Conservation (phyloP, 345 rosid species). For the Gossypium bickii region DNA sequence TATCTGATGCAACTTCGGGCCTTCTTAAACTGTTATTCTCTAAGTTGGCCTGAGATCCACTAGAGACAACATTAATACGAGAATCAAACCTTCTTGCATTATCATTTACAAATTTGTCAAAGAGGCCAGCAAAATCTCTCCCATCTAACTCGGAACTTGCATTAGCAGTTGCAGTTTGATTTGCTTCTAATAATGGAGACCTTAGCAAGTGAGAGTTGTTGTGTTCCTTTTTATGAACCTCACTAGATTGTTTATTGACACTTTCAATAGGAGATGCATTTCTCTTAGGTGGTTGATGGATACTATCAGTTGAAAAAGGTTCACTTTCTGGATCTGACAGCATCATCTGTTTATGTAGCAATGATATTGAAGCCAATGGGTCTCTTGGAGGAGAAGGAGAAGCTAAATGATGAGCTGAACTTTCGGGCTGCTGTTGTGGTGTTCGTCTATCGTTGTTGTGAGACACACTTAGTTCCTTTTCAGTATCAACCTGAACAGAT, state of each 20-base stretch:
- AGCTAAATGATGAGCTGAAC: constrained; percentile 23
- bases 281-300: constrained; percentile 29
- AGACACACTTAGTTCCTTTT: constrained; percentile 24
- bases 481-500: constrained; percentile 33
- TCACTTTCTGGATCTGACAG: constrained; percentile 29
- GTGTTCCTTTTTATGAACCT: constrained; percentile 33
- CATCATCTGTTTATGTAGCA: constrained; percentile 30
- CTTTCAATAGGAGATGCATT: constrained; percentile 22
- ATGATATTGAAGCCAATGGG: constrained; percentile 39
- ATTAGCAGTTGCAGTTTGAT: constrained; percentile 23
- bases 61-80: constrained; percentile 23
- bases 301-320: constrained; percentile 45
- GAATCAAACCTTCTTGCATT: constrained; percentile 23
- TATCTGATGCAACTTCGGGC: constrained; percentile 26
- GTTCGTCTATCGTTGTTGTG: constrained; percentile 17
- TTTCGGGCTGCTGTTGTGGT: constrained; percentile 15
- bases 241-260: constrained; percentile 25
- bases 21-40: constrained; percentile 21
- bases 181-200: constrained; percentile 29
- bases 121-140: constrained; percentile 26
- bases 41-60: constrained; percentile 24
- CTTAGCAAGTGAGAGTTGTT: constrained; percentile 20
- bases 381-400: constrained; percentile 49
- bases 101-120: constrained; percentile 25
- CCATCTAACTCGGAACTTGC: constrained; percentile 23